A percentile compares a stretch with the other conserved stretches of the same genome.
Conservation (phyloP, 2,329 filamentous ascomycete species). For the Aspergillus nomiae region DNA sequence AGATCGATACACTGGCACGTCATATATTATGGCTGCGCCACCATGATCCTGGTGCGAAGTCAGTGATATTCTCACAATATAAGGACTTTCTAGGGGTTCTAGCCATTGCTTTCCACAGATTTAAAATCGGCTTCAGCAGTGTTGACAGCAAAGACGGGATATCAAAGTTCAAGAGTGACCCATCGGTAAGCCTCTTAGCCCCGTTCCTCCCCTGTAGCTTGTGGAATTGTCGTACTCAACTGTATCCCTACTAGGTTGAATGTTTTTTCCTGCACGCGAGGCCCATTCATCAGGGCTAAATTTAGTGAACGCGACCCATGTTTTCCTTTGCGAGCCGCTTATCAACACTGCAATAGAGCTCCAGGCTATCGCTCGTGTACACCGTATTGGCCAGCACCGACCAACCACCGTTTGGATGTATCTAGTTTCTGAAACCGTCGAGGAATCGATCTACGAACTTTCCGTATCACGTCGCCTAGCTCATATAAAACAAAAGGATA, state of each 20-base stretch:
- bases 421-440: conserved; percentile 84
- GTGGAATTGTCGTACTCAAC: not conserved
- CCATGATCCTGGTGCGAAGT: conserved; percentile 83
- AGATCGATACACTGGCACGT: conserved; percentile 79
- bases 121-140: conserved; percentile 72
- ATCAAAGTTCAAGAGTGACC: conserved; percentile 73
- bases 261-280: conserved; percentile 89
- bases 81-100: conserved; percentile 78
- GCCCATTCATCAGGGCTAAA: conserved; percentile 88
- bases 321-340: conserved; percentile 91
- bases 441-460: conserved; percentile 87
- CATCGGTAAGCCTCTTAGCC: conserved; percentile 44
- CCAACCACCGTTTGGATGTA: conserved; percentile 96
- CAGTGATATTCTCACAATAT: conserved; percentile 93
- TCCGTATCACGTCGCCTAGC: conserved; percentile 76
- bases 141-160: conserved; percentile 72
- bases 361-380: conserved; percentile 91
- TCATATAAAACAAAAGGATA: conserved; percentile 64
- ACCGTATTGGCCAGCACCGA: conserved; percentile 86
- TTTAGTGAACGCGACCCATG: conserved; percentile 87
- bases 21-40: conserved; percentile 85
- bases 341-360: conserved; percentile 92
- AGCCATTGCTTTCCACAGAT: conserved; percentile 66
- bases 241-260: conserved; percentile 55
- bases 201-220: not conserved